Conservation (phyloP, 768 basidiomycete genomes). For the Cyclocybe aegerita region DNA sequence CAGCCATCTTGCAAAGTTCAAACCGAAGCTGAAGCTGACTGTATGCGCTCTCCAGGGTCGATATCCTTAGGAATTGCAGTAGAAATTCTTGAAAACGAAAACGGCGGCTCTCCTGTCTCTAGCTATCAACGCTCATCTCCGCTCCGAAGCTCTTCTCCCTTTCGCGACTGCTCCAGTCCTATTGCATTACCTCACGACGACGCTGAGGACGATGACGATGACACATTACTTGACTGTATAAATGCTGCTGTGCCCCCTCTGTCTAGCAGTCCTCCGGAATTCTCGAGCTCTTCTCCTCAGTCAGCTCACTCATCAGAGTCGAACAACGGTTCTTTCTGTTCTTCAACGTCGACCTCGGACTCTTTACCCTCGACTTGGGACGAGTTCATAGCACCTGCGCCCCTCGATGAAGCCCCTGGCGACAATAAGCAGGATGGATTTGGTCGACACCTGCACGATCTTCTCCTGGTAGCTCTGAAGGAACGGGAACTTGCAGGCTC, state of each 20-base stretch:
- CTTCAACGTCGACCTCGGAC: constrained; percentile 4
- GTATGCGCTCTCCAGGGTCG: too few relatives aligned
- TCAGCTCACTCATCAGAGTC: constrained; percentile 10
- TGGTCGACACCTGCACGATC: constrained; percentile 11
- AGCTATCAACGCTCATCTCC: too few relatives aligned
- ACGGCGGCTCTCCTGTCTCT: too few relatives aligned
- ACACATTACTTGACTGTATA: constrained; percentile 27
- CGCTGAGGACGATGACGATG: too few relatives aligned
- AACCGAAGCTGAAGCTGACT: too few relatives aligned
- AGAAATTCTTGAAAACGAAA: too few relatives aligned
- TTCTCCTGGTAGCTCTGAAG: constrained; percentile 13
- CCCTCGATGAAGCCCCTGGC: not conserved
- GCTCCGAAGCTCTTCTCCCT: too few relatives aligned
- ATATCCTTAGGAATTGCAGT: too few relatives aligned
- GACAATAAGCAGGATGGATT: constrained; percentile 9
- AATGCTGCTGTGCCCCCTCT: constrained; percentile 10
- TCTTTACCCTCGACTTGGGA: not conserved
- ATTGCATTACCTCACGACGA: too few relatives aligned
- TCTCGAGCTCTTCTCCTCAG: constrained; percentile 16
- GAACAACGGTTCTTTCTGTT: constrained; percentile 5
- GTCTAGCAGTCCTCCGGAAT: constrained; percentile 22
- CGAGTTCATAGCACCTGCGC: not conserved
- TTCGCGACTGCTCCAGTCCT: too few relatives aligned
- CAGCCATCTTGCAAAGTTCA: too few relatives aligned
- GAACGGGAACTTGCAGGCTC: constrained; percentile 4